phyloP scores from a whole-genome alignment of 140 eudicot genomes.

The Stevia rebaudiana region DNA sequence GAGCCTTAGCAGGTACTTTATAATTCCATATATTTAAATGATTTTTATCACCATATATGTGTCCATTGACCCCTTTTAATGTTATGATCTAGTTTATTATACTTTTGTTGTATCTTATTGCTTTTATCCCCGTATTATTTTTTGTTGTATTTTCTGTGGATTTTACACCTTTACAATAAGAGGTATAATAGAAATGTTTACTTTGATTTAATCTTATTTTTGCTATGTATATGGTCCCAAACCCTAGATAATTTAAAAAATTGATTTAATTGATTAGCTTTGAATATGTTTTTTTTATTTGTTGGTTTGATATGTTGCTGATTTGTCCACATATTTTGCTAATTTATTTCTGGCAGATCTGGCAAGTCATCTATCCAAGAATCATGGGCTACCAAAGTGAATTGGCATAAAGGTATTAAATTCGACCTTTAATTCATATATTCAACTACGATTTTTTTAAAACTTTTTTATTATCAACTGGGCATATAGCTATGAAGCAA shows the following conservation, averaged over 20 bases:
- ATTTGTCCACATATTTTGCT: background rate
- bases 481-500: background rate
- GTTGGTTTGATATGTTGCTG: constrained; percentile 3
- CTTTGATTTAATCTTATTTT: constrained; percentile 1
- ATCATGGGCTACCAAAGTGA: constrained; percentile 66
- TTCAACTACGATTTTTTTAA: background rate
- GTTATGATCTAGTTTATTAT: background rate
- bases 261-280: background rate
- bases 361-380: constrained; percentile 82
- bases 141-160: background rate
- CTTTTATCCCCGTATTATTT: background rate
- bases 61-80: constrained; percentile 14
- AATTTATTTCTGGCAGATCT: constrained; percentile 44
- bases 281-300: background rate
- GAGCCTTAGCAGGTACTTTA: constrained; percentile 83
- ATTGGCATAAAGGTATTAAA: constrained; percentile 76
- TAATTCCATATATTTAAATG: background rate
- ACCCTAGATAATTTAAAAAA: background rate
- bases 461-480: background rate
- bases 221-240: background rate
- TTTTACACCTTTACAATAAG: background rate
- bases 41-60: background rate
- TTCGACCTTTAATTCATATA: background rate
- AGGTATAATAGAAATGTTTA: background rate
- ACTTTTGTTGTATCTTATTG: background rate